Base-by-base conservation (phyloP, 2,329 filamentous ascomycete genomes). In the Penicillium sp. region DNA sequence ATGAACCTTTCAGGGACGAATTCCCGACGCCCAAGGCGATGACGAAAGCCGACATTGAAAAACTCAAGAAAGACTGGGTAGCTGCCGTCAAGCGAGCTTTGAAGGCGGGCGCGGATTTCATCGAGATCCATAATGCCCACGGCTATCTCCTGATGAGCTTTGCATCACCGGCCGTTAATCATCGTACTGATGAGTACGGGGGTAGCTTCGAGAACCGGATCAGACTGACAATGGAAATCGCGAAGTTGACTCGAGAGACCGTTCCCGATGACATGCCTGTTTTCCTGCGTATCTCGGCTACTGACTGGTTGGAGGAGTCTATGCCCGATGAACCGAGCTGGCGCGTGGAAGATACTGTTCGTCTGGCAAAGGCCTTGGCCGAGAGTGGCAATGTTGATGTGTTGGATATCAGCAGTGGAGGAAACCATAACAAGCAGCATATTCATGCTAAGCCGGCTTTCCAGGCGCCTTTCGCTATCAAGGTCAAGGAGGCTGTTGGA, bases 91-190 rank as follows among this genome's bases (percentile, higher is more conserved):
- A 79, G 61, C 77, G 86, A 35, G 82, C 90, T 1, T 73, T 92
- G 4, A 77, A 83, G 58, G 87, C 85, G 1, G 91, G 90, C 0
- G 83, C 90, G 47, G 90, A 96, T 68, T 82, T 86, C 7, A 85
- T 95, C 55, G 90, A 95, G 71, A 84, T 95, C 49, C 90, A 94
- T 75, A 83, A 82, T 62, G 90, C 89, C 0, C 90, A 94, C 66
- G 89, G 90, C 1, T 94, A 92, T 68, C 81, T 94, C 0, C 75
- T 93, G 0, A 84, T 86, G 63, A 75, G 78, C 2, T 94, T 93
- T 77, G 57, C 92, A 3, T 86, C 84, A 0, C 89, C 89, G 0
- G 81, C 82, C 0, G 79, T 80, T n/a, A 94, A 94, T 73, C 76
- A 83, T 48, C 81, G 90, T 15, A 88, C 78, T 0, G 83, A 85